A percentile compares a stretch with the other conserved stretches of the same genome.
These are phyloP conservation scores for Paramyrothecium sp. DNA, from an alignment of 2,329 filamentous ascomycete genomes.

Conservation along the genomic window DNA sequence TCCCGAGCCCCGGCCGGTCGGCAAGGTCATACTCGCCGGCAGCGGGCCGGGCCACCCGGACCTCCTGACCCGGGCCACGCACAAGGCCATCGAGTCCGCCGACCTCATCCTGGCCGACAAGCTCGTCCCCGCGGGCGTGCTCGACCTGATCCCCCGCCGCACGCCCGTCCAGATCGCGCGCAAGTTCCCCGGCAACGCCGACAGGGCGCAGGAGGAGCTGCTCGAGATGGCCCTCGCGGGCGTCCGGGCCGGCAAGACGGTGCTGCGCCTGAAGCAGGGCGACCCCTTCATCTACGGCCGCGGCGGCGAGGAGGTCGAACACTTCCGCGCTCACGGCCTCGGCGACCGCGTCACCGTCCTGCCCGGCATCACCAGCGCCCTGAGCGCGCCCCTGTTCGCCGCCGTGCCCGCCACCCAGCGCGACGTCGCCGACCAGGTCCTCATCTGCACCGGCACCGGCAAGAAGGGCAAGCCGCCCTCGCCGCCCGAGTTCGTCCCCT, in stretches of 20 bases:
- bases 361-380: constrained; percentile 85
- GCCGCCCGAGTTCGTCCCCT: constrained; percentile 76
- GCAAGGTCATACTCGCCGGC: constrained; percentile 83
- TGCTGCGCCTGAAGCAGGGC: constrained; percentile 90
- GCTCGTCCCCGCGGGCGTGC: constrained; percentile 78
- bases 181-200: constrained; percentile 97
- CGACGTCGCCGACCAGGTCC: constrained; percentile 84
- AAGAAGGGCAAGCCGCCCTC: constrained; percentile 80
- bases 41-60: constrained; percentile 92
- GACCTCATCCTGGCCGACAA: constrained; percentile 85
- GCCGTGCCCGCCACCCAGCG: constrained; percentile 86
- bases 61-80: constrained; percentile 79
- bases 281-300: constrained; percentile 96
- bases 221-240: constrained; percentile 74
- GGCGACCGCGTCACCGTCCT: constrained; percentile 66
- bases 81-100: constrained; percentile 71
- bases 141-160: constrained; percentile 86
- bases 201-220: constrained; percentile 88
- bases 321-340: constrained; percentile 73
- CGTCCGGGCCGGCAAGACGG: constrained; percentile 65
- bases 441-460: constrained; percentile 95
- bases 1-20: constrained; percentile 35
- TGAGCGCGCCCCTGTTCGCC: constrained; percentile 86
- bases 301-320: constrained; percentile 87
- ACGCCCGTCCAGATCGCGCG: constrained; percentile 89